These are phyloP conservation scores for Diaporthe destruens DNA, from an alignment of 2,329 filamentous ascomycete species.

Conservation along the genomic window DNA sequence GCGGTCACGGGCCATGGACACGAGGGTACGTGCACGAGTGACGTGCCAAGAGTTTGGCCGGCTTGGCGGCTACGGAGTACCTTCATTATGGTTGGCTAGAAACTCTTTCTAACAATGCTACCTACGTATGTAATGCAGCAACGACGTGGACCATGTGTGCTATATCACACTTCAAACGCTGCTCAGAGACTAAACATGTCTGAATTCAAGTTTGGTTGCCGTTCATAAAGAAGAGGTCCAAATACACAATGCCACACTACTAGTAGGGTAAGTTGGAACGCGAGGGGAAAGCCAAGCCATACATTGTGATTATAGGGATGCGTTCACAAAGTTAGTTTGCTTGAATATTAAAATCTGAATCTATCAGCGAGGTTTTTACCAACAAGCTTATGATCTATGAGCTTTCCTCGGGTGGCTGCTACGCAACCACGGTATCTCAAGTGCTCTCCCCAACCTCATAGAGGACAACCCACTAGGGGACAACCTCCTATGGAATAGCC, in stretches of 20 bases:
- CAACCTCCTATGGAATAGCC: too few species aligned
- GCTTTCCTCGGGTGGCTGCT: too few species aligned
- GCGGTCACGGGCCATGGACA: constrained; percentile 17
- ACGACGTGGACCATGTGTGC: background rate
- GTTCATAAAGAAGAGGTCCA: too few species aligned
- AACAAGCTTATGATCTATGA: background rate
- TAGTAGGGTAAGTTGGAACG: too few species aligned
- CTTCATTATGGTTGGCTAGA: background rate
- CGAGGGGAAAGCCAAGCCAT: background rate
- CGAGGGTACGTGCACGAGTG: background rate
- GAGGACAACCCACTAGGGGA: too few species aligned
- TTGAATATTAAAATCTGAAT: background rate
- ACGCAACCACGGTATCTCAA: too few species aligned
- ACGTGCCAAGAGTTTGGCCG: constrained; percentile 1
- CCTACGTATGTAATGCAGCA: constrained; percentile 15
- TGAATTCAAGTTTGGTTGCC: background rate
- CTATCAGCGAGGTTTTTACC: background rate
- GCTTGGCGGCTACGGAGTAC: constrained; percentile 9
- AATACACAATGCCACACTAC: too few species aligned
- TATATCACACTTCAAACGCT: background rate
- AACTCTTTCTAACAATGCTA: background rate
- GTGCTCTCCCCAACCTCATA: too few species aligned
- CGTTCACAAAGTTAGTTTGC: background rate
- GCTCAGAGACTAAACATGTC: background rate
- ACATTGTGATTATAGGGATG: too few species aligned